Conservation (phyloP, 2,329 filamentous ascomycete genomes). For the Aphanocladium album region DNA sequence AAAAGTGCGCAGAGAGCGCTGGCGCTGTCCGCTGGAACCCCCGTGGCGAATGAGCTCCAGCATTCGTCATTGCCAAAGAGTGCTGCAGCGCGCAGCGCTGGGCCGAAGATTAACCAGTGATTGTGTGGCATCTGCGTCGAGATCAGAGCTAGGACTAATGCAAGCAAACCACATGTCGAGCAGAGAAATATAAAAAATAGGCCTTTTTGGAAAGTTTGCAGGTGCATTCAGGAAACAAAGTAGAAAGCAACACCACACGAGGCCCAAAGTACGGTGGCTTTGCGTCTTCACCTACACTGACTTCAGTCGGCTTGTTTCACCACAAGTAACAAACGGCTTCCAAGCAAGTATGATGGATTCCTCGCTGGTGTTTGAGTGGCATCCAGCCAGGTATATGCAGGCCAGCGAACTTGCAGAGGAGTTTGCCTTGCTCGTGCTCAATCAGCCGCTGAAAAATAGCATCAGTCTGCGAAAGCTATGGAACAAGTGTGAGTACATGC, state of each 20-base stretch:
- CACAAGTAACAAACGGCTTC: background rate
- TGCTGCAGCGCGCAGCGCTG: background rate
- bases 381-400: conserved; percentile 33
- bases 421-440: conserved; percentile 46
- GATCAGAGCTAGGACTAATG: conserved; percentile 5
- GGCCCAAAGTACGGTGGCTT: background rate
- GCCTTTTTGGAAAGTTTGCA: background rate
- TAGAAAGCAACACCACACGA: background rate
- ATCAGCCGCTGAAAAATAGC: conserved; percentile 45
- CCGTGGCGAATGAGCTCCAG: background rate
- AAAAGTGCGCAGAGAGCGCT: background rate
- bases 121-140: background rate
- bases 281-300: background rate
- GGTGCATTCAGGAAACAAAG: background rate
- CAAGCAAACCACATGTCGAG: background rate
- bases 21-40: background rate
- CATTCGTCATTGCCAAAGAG: no score
- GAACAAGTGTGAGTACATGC: conserved; percentile 38
- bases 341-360: background rate
- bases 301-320: background rate
- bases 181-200: background rate
- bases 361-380: conserved; percentile 31
- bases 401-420: conserved; percentile 27
- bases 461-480: conserved; percentile 44
- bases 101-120: conserved; percentile 10